These are phyloP conservation scores for Smallanthus sonchifolius DNA, from an alignment of 129 eudicot species.

Conservation along the genomic window DNA sequence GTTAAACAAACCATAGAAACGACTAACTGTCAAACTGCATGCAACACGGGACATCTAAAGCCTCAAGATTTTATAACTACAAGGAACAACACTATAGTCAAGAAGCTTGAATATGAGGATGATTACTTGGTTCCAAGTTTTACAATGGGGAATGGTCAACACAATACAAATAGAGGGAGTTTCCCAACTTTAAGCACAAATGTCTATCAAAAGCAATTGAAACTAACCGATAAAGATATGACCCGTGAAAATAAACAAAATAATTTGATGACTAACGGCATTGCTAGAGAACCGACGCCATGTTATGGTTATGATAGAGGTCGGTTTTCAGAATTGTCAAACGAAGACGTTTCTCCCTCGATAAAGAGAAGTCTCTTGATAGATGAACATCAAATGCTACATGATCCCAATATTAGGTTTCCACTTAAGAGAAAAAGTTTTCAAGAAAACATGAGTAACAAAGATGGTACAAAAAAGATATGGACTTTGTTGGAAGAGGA, in stretches of 20 bases:
- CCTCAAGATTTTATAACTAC: constrained; percentile 21
- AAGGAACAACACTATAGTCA: constrained; percentile 7
- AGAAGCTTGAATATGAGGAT: constrained; percentile 33
- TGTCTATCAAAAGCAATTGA: constrained; percentile 8
- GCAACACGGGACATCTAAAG: constrained; percentile 18
- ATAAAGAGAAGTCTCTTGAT: constrained; percentile 15
- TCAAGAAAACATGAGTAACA: constrained; percentile 21
- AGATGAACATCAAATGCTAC: constrained; percentile 17
- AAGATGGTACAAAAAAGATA: constrained; percentile 28
- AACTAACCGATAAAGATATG: constrained; percentile 5
- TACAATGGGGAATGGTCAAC: constrained; percentile 16
- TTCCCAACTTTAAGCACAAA: constrained; percentile 18
- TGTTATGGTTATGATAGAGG: constrained; percentile 7
- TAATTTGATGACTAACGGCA: background rate
- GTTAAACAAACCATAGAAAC: constrained; percentile 27
- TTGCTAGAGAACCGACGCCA: constrained; percentile 10
- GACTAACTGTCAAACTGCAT: constrained; percentile 28
- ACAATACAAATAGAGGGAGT: constrained; percentile 14
- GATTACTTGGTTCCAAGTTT: constrained; percentile 30
- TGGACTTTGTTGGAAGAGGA: constrained; percentile 24
- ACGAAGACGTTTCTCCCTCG: constrained; percentile 1
- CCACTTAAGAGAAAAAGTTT: constrained; percentile 22
- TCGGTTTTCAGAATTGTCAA: constrained; percentile 17
- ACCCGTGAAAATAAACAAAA: constrained; percentile 9
- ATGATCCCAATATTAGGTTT: constrained; percentile 15